A percentile compares a stretch with the other conserved stretches of the same genome.
phyloP scores from a whole-genome alignment of 352 stramenopile genomes.

The Phytophthora agathidicida region DNA sequence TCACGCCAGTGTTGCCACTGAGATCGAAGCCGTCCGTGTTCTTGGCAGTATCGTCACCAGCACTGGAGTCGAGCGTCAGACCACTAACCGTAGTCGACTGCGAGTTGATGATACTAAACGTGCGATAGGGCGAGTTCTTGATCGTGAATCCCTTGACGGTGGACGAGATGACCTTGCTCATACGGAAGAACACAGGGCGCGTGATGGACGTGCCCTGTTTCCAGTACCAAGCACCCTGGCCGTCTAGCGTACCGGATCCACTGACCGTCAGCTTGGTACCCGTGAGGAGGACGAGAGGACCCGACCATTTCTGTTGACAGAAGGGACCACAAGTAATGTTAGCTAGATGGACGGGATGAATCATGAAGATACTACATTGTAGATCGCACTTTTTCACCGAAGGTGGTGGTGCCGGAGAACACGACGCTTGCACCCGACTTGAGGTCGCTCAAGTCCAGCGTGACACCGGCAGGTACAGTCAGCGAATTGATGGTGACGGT shows the following conservation, averaged over 20 bases:
- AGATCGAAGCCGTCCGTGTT: slow-evolving; percentile 32
- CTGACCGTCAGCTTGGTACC: slow-evolving; percentile 27
- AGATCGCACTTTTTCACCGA: slow-evolving; percentile 26
- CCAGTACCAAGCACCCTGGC: slow-evolving; percentile 42
- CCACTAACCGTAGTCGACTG: slow-evolving; percentile 21
- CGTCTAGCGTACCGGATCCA: slow-evolving; percentile 35
- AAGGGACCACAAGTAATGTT: too few species aligned
- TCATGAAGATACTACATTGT: too few species aligned
- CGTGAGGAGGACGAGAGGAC: slow-evolving; percentile 33
- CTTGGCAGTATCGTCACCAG: slow-evolving; percentile 3
- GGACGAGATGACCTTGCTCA: slow-evolving; percentile 25
- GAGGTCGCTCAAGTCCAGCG: slow-evolving; percentile 35
- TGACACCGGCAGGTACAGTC: slow-evolving; percentile 37
- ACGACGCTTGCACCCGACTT: slow-evolving; percentile 32
- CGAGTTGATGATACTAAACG: slow-evolving; percentile 29
- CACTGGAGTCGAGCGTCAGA: slow-evolving; percentile 22
- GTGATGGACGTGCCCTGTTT: slow-evolving; percentile 28
- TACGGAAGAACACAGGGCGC: slow-evolving; percentile 37
- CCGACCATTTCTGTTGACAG: slow-evolving; percentile 29
- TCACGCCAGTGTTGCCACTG: slow-evolving; percentile 20
- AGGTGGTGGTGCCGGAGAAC: slow-evolving; percentile 38
- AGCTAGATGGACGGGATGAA: too few species aligned
- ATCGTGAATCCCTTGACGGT: slow-evolving; percentile 33
- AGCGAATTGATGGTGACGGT: slow-evolving; percentile 29
- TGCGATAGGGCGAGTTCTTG: slow-evolving; percentile 25